Base-by-base conservation (phyloP, 2,329 filamentous ascomycete genomes). In the Orbilia ellipsospora region DNA sequence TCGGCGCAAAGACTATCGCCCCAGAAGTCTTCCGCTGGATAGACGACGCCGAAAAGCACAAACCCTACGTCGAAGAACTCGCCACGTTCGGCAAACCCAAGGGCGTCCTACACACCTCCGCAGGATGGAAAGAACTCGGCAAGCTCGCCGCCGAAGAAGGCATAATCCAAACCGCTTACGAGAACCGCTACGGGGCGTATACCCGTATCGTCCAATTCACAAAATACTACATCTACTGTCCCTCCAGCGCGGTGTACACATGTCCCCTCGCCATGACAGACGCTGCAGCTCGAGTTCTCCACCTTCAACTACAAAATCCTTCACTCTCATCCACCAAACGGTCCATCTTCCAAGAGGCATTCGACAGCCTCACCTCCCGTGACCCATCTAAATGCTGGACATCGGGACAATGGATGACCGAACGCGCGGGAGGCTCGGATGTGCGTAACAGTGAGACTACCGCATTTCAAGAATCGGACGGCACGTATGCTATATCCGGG, bases 331-430 rank as follows among this genome's bases (percentile, higher is more conserved):
- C 73, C 18, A 56, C 23, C 0, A 76, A 76, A 20, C 50, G 66
- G 48, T 23, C 59, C 1, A 85, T 88, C 0, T 84, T 89, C 56
- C 82, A 85, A 44, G 84, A 86, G 48, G 87, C 86, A 2, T 88
- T 85, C 77, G 79, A 82, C 4, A 85, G 85, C 12, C 82, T 91
- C 2, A 87, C 83, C 0, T 87, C 86, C 2, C 83, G 86, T 3
- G 84, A 90, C 63, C 78, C 78, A 12, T 66, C 72, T 0, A 77
- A 81, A 16, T 87, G 87, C 0, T 92, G 90, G 90, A 92, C 90
- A 0, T 90, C 87, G 48, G 90, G 90, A 0, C 90, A 92, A 80
- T 92, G 90, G 90, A 92, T 92, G 90, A 92, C 90, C 0, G 90
- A 92, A 78, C 85, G 90, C 1, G 85, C 85, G 0, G 90, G 90